phyloP scores from a whole-genome alignment of 768 basidiomycete species.

The Udeniomyces megalosporus region DNA sequence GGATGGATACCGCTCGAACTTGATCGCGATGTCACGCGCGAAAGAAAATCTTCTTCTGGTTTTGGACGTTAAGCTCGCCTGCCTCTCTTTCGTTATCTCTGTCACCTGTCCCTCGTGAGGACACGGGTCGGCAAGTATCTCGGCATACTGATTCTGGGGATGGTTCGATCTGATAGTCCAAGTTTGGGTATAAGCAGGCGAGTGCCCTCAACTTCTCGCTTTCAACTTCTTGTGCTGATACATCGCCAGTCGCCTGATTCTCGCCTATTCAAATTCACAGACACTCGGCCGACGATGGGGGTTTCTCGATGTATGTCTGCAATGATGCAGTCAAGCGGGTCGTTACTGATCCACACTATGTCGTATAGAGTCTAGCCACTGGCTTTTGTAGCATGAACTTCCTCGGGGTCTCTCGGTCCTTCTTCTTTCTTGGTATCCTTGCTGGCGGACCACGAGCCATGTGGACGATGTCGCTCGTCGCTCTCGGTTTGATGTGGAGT shows the following conservation, averaged over 20 bases:
- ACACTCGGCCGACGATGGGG: background rate
- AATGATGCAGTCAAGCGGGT: background rate
- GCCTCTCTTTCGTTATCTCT: background rate
- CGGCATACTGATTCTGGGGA: background rate
- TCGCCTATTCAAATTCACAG: background rate
- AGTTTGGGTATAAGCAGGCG: background rate
- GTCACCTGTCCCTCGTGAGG: background rate
- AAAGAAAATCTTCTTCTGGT: background rate
- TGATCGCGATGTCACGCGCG: background rate
- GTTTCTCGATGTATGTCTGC: background rate
- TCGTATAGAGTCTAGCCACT: conserved; percentile 50
- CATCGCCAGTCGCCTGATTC: no score
- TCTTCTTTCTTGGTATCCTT: conserved; percentile 23
- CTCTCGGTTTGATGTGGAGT: conserved; percentile 65
- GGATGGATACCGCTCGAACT: background rate
- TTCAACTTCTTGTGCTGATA: background rate
- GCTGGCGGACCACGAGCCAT: conserved; percentile 77
- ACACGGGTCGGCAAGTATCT: background rate
- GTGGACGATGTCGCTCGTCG: conserved; percentile 73
- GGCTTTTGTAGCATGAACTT: conserved; percentile 83
- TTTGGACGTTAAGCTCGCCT: background rate
- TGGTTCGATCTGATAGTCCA: background rate
- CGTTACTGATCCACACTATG: background rate
- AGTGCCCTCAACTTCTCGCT: background rate
- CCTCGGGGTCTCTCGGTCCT: conserved; percentile 66